phyloP scores from a whole-genome alignment of 345 rosid genomes.

The Populus davidiana region DNA sequence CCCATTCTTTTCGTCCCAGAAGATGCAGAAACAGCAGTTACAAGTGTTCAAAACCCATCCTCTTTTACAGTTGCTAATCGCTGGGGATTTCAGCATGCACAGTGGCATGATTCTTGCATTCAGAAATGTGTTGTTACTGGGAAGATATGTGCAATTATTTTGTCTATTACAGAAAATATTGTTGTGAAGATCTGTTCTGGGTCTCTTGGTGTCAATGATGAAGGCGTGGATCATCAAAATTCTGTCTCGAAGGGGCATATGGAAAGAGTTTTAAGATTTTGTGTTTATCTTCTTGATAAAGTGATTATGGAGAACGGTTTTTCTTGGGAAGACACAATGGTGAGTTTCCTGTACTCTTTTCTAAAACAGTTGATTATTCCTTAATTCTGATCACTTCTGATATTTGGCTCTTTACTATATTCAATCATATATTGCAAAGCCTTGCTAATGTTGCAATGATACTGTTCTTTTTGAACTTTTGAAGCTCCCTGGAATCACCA shows the following conservation, averaged over 20 bases:
- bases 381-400: neutral
- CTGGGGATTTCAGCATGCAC: conserved; percentile 63
- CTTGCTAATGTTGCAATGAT: neutral
- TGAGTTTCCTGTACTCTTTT: conserved; percentile 31
- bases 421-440: neutral
- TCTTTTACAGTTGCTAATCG: conserved; percentile 19
- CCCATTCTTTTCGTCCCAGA: conserved; percentile 64
- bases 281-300: conserved; percentile 69
- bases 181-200: conserved; percentile 43
- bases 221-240: conserved; percentile 17
- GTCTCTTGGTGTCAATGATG: conserved; percentile 11
- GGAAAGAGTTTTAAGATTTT: conserved; percentile 55
- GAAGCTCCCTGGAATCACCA: neutral
- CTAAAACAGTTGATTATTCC: neutral
- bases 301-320: conserved; percentile 50
- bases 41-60: conserved; percentile 23
- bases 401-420: neutral
- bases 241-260: conserved; percentile 38
- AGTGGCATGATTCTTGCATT: conserved; percentile 78
- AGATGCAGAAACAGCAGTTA: conserved; percentile 35
- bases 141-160: conserved; percentile 54
- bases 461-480: neutral
- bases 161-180: conserved; percentile 53
- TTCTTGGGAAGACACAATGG: conserved; percentile 71
- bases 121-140: conserved; percentile 63